These are phyloP conservation scores for Chaetomium sp. DNA, from an alignment of 2,329 filamentous ascomycete genomes.

Conservation along the genomic window DNA sequence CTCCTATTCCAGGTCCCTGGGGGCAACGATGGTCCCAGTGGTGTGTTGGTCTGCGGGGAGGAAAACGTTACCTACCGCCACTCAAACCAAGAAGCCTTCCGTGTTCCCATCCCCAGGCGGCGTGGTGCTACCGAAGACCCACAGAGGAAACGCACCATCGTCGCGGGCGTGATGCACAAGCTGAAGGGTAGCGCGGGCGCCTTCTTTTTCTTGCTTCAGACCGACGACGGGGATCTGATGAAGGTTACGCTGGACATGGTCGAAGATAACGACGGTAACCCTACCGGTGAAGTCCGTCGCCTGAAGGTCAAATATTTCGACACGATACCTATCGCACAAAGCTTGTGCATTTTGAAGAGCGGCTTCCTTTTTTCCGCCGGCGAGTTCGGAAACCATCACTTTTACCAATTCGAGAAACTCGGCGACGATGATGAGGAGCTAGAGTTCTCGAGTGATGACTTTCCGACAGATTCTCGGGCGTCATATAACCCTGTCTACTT, in stretches of 20 bases:
- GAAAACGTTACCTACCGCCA: constrained; percentile 97
- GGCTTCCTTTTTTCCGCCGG: constrained; percentile 92
- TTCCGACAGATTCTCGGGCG: constrained; percentile 72
- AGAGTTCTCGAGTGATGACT: constrained; percentile 82
- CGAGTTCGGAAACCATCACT: constrained; percentile 89
- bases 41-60: constrained; percentile 90
- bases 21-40: constrained; percentile 88
- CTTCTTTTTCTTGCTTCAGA: constrained; percentile 96
- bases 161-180: constrained; percentile 95
- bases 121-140: constrained; percentile 90
- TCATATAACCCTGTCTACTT: constrained; percentile 82
- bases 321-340: constrained; percentile 85
- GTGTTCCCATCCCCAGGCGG: constrained; percentile 84
- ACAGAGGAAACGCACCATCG: constrained; percentile 82
- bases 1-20: constrained; percentile 95
- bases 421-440: constrained; percentile 92
- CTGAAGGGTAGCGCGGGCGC: constrained; percentile 79
- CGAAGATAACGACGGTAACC: constrained; percentile 74
- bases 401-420: constrained; percentile 97
- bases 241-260: constrained; percentile 93
- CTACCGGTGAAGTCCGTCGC: constrained; percentile 77
- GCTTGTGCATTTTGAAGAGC: constrained; percentile 89
- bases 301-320: constrained; percentile 98
- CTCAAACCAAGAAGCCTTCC: constrained; percentile 87
- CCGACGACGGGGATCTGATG: constrained; percentile 97